These are phyloP conservation scores for Peronospora tabacina DNA, from an alignment of 352 stramenopile genomes.

Conservation along the genomic window DNA sequence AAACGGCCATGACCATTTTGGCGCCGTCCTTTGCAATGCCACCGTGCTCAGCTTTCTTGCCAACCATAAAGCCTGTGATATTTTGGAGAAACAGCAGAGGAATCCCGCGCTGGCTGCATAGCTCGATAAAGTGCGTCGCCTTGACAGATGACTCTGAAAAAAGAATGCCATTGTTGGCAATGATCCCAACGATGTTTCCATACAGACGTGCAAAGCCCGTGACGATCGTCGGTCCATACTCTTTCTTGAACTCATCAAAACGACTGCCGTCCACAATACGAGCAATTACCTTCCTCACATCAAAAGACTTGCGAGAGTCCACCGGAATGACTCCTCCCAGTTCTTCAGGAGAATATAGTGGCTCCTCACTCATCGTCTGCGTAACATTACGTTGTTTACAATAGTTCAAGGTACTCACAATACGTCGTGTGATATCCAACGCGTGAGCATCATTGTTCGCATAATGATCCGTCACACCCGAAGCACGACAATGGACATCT, in stretches of 20 bases:
- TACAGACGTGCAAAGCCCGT: conserved; percentile 95
- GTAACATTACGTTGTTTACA: conserved; percentile 30
- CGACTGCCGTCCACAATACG: conserved; percentile 93
- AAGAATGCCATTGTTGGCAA: conserved; percentile 98
- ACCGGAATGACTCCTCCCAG: conserved; percentile 91
- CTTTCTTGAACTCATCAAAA: conserved; percentile 97
- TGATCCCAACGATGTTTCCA: conserved; percentile 92
- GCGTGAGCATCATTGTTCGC: conserved; percentile 93
- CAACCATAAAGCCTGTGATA: conserved; percentile 97
- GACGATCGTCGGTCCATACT: conserved; percentile 95
- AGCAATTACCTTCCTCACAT: conserved; percentile 93
- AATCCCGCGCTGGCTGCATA: conserved; percentile 94
- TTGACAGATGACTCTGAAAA: conserved; percentile 91
- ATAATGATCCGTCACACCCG: conserved; percentile 95
- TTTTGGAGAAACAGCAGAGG: conserved; percentile 98
- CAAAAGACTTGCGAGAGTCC: conserved; percentile 92
- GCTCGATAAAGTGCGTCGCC: conserved; percentile 95
- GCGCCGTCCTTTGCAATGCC: conserved; percentile 96
- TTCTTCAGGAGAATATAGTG: conserved; percentile 88
- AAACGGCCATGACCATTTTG: conserved; percentile 94
- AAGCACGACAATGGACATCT: conserved; percentile 86
- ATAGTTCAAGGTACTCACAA: conserved; percentile 90
- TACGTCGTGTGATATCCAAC: conserved; percentile 84
- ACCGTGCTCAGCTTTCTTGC: conserved; percentile 93
- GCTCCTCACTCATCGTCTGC: conserved; percentile 85